These are phyloP conservation scores for Boletus pseudopeckii DNA, from an alignment of 768 basidiomycete species.

Conservation along the genomic window DNA sequence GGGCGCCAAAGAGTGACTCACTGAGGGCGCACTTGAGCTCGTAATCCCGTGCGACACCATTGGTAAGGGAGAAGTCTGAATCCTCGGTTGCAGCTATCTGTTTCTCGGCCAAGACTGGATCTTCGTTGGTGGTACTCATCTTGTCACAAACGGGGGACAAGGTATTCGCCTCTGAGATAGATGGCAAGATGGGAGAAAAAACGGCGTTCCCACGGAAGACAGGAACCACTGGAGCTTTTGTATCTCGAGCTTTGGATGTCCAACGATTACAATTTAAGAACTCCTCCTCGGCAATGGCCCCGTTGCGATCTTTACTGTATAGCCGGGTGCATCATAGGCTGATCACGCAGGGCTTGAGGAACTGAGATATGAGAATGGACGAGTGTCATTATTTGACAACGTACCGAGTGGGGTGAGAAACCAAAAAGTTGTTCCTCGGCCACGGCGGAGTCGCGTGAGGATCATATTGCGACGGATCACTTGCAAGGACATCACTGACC, in stretches of 20 bases:
- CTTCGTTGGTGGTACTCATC: slow-evolving; percentile 1
- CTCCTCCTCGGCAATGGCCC: neutral
- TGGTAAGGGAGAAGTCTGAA: neutral
- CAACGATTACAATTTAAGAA: neutral
- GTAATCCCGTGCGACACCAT: slow-evolving; percentile 32
- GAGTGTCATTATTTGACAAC: neutral
- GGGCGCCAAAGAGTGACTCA: slow-evolving; percentile 9
- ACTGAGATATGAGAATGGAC: neutral
- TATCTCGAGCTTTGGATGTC: neutral
- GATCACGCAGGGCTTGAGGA: neutral
- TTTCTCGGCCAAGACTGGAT: slow-evolving; percentile 19
- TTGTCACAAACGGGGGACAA: neutral
- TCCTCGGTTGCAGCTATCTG: slow-evolving; percentile 12
- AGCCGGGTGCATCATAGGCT: neutral
- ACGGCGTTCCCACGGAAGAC: slow-evolving; percentile 17
- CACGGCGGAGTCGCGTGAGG: too few species aligned
- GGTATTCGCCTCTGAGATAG: neutral
- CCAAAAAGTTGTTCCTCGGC: neutral
- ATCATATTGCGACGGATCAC: too few species aligned
- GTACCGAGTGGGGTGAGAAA: neutral
- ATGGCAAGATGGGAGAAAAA: neutral
- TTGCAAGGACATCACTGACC: too few species aligned
- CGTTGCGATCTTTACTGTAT: neutral
- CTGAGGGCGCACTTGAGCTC: slow-evolving; percentile 34
- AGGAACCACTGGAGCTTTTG: slow-evolving; percentile 9